A percentile compares a stretch with the other conserved stretches of the same genome.
phyloP scores from a whole-genome alignment of 2,329 filamentous ascomycete genomes.

The Apiospora arundinis region DNA sequence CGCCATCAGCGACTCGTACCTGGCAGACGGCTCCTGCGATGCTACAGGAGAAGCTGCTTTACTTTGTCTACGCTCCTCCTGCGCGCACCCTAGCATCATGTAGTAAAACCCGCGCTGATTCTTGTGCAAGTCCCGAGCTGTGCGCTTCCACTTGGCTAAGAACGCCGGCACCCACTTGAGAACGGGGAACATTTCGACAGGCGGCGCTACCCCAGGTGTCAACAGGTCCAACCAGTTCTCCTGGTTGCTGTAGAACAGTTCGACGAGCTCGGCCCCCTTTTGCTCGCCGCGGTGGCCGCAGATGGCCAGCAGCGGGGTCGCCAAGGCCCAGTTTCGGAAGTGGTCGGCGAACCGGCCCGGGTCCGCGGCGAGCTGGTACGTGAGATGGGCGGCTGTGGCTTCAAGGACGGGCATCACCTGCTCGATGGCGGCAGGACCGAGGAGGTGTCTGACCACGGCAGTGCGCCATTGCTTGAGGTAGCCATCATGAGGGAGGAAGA shows the following conservation, averaged over 20 bases:
- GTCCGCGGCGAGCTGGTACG: constrained; percentile 21
- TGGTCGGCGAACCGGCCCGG: constrained; percentile 20
- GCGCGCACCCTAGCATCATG: constrained; percentile 25
- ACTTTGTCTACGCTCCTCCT: constrained; percentile 14
- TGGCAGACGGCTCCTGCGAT: background rate
- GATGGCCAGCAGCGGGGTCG: constrained; percentile 22
- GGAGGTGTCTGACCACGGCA: constrained; percentile 13
- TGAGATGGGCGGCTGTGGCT: constrained; percentile 21
- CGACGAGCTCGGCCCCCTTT: constrained; percentile 14
- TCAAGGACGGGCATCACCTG: constrained; percentile 21
- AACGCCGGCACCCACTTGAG: constrained; percentile 24
- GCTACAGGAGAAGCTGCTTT: background rate
- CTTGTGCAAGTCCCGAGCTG: constrained; percentile 17
- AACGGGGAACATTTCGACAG: constrained; percentile 26
- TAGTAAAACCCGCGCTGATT: constrained; percentile 25
- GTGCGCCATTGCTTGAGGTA: constrained; percentile 23
- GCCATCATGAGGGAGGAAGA: constrained; percentile 20
- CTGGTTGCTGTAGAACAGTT: constrained; percentile 25
- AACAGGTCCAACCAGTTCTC: constrained; percentile 25
- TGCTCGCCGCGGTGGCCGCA: constrained; percentile 23
- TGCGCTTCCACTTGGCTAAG: constrained; percentile 25
- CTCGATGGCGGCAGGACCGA: constrained; percentile 12
- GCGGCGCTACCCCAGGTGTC: constrained; percentile 23
- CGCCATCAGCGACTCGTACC: constrained; percentile 23
- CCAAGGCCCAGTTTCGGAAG: constrained; percentile 23